These are phyloP conservation scores for Tricholoma hemisulphureum DNA, from an alignment of 768 basidiomycete species.

Conservation along the genomic window DNA sequence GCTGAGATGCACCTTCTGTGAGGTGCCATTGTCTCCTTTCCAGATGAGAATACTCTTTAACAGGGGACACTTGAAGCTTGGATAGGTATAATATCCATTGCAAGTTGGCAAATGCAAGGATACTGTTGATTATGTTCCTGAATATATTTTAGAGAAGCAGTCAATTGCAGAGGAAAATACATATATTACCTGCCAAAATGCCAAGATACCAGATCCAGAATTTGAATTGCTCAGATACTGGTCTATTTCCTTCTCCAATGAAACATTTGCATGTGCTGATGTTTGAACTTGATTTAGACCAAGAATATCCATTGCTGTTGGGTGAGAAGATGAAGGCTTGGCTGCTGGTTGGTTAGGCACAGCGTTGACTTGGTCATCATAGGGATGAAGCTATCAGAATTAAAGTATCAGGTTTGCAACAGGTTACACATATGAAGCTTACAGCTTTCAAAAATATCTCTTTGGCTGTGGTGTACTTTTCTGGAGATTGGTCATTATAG, in stretches of 20 bases:
- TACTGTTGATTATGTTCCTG: no score
- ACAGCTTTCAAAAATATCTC: not conserved
- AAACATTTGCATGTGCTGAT: not conserved
- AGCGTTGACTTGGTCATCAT: not conserved
- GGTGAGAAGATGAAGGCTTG: not conserved
- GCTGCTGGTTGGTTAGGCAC: not conserved
- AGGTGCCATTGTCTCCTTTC: no score
- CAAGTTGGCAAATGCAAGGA: no score
- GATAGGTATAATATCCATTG: no score
- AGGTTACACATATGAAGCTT: not conserved
- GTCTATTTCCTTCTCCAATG: not conserved
- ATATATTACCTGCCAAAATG: constrained; percentile 1
- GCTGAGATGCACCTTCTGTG: no score
- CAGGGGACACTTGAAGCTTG: no score
- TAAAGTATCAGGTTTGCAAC: not conserved
- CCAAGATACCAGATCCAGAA: not conserved
- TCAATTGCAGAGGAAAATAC: not conserved
- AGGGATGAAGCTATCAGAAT: not conserved
- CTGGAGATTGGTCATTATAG: not conserved
- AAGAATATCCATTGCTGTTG: not conserved
- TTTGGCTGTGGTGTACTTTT: not conserved
- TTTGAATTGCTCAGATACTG: not conserved
- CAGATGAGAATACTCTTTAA: no score
- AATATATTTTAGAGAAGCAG: not conserved
- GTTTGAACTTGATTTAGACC: not conserved